These are phyloP conservation scores for Haplosporangium gracile DNA, from an alignment of 192 early-diverging fungal genomes.

Conservation along the genomic window DNA sequence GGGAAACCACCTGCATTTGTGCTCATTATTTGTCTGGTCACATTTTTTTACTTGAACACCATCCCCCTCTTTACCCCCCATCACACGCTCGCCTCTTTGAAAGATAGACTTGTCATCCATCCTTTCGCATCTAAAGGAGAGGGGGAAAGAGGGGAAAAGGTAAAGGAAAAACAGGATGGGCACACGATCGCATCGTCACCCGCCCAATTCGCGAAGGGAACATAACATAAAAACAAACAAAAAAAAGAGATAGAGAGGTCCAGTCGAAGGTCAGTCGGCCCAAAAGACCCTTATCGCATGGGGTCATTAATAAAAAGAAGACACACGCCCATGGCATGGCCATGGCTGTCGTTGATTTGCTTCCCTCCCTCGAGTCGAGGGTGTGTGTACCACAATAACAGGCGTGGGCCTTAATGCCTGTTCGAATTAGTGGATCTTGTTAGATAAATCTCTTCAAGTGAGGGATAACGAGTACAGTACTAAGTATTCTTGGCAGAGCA, in stretches of 20 bases:
- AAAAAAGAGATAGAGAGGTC: background rate
- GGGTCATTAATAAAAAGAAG: background rate
- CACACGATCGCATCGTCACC: slow-evolving; percentile 23
- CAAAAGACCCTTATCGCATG: background rate
- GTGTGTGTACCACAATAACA: background rate
- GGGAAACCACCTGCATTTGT: slow-evolving; percentile 12
- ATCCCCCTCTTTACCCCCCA: slow-evolving; percentile 1
- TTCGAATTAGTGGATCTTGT: background rate
- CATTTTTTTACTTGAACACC: background rate
- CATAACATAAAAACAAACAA: background rate
- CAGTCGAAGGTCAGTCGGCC: background rate
- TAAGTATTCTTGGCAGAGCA: too few species aligned
- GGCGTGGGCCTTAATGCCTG: background rate
- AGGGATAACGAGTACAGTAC: background rate
- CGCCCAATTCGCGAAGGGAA: background rate
- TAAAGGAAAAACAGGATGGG: background rate
- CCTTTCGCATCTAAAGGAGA: too few species aligned
- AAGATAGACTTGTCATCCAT: background rate
- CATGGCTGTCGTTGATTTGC: background rate
- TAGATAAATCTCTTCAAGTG: background rate
- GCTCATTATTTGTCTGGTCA: slow-evolving; percentile 13
- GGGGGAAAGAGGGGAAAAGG: background rate
- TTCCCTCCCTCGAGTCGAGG: background rate
- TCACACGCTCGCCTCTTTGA: background rate
- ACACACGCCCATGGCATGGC: too few species aligned